These are phyloP conservation scores for Fusarium solani-melongenae DNA, from an alignment of 2,329 filamentous ascomycete genomes.

Conservation along the genomic window DNA sequence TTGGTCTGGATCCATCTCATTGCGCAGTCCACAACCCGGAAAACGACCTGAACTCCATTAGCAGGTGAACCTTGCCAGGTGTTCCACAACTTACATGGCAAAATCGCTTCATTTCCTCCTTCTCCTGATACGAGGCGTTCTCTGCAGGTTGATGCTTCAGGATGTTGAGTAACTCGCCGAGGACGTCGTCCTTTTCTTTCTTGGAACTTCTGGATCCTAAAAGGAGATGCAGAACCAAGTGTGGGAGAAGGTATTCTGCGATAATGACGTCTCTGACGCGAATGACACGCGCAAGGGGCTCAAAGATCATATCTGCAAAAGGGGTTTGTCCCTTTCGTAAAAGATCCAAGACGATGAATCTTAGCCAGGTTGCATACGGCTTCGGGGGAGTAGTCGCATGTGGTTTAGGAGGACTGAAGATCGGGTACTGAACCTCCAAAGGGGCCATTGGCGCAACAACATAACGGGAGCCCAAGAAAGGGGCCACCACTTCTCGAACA, in stretches of 20 bases:
- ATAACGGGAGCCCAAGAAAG: conserved; percentile 89
- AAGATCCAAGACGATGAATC: conserved; percentile 82
- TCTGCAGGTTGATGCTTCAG: conserved; percentile 69
- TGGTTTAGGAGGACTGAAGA: conserved; percentile 75
- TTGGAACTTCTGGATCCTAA: conserved; percentile 73
- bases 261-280: conserved; percentile 87
- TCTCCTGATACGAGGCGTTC: conserved; percentile 67
- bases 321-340: conserved; percentile 80
- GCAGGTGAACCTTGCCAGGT: not conserved
- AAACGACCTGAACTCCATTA: conserved; percentile 74
- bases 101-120: conserved; percentile 83
- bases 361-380: conserved; percentile 84
- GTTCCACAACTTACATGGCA: conserved; percentile 75
- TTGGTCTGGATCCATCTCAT: conserved; percentile 90
- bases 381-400: conserved; percentile 71
- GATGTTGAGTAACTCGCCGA: conserved; percentile 79
- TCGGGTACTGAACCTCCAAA: conserved; percentile 75
- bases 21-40: conserved; percentile 90
- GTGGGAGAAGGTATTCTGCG: conserved; percentile 89
- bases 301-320: conserved; percentile 82
- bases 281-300: conserved; percentile 83
- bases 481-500: conserved; percentile 83
- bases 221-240: conserved; percentile 84
- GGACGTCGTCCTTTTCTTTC: conserved; percentile 71
- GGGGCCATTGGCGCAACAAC: conserved; percentile 72